Percentiles rank a stretch among this genome's conserved stretches.
Conservation (phyloP, 306 rosid species). For the Medicago truncatula region DNA sequence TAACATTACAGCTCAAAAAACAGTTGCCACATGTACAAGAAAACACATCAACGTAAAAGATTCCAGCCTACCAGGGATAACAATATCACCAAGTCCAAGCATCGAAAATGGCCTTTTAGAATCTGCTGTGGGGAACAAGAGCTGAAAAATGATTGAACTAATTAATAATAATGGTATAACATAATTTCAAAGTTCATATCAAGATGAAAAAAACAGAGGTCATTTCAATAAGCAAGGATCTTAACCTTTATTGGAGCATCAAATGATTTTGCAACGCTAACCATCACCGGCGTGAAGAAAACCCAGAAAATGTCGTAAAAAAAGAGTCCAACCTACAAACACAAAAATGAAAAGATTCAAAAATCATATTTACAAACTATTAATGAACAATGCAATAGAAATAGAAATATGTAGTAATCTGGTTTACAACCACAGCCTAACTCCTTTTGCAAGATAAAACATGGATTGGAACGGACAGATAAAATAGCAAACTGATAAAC, state of each 20-base stretch:
- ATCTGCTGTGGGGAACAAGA: constrained; percentile 93
- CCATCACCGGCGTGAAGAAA: constrained; percentile 99
- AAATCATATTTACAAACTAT: constrained; percentile 10
- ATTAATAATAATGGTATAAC: constrained; percentile 27
- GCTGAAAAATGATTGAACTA: constrained; percentile 58
- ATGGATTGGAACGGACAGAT: background rate
- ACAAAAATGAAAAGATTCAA: constrained; percentile 31
- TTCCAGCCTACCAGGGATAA: constrained; percentile 84
- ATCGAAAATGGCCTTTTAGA: constrained; percentile 86
- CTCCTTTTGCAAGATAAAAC: constrained; percentile 14
- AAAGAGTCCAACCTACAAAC: constrained; percentile 75
- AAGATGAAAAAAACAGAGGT: constrained; percentile 26
- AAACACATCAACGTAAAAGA: constrained; percentile 3
- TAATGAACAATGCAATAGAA: background rate
- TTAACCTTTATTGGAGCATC: constrained; percentile 90
- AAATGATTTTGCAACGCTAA: constrained; percentile 97
- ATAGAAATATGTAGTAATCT: background rate
- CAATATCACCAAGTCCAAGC: constrained; percentile 99
- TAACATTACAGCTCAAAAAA: background rate
- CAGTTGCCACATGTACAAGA: background rate
- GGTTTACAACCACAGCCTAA: constrained; percentile 3
- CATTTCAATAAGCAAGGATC: constrained; percentile 38
- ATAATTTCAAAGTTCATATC: constrained; percentile 4
- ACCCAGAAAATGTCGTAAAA: constrained; percentile 98
- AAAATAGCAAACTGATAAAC: constrained; percentile 7